phyloP scores from a whole-genome alignment of 495 filamentous ascomycete species.

The Neurospora tetrasperma region DNA sequence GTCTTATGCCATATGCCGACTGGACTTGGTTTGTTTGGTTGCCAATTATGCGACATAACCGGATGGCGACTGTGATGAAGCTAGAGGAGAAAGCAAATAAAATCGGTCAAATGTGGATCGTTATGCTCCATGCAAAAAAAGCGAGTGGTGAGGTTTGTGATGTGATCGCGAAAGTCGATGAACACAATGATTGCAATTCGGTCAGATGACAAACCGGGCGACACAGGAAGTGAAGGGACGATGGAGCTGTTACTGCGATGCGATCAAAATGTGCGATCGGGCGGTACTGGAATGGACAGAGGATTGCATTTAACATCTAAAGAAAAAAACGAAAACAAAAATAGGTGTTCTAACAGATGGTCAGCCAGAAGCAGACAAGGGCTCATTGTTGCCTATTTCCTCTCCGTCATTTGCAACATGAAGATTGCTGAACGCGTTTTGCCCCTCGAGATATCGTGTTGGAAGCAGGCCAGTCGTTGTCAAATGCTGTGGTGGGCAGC shows the following conservation, averaged over 20 bases:
- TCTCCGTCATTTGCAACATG: background rate
- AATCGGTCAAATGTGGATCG: background rate
- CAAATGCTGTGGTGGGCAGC: background rate
- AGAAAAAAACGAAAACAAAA: too few relatives aligned
- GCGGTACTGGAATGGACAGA: background rate
- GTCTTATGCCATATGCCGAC: slow-evolving; percentile 20
- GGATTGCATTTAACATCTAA: background rate
- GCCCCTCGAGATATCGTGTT: background rate
- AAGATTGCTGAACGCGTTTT: background rate
- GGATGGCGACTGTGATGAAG: background rate
- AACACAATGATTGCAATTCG: background rate
- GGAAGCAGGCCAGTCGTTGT: background rate
- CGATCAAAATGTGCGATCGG: background rate
- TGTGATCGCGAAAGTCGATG: background rate
- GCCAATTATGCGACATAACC: slow-evolving; percentile 8
- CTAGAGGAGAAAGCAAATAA: background rate
- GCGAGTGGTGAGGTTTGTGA: background rate
- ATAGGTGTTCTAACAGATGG: background rate
- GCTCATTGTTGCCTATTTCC: background rate
- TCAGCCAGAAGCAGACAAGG: background rate
- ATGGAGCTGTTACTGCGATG: background rate
- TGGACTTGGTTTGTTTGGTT: slow-evolving; percentile 4
- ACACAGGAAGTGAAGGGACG: background rate
- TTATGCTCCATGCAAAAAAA: background rate
- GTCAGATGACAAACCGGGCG: background rate